phyloP scores from a whole-genome alignment of 2,329 filamentous ascomycete species.

The Helicocarpus griseus region DNA sequence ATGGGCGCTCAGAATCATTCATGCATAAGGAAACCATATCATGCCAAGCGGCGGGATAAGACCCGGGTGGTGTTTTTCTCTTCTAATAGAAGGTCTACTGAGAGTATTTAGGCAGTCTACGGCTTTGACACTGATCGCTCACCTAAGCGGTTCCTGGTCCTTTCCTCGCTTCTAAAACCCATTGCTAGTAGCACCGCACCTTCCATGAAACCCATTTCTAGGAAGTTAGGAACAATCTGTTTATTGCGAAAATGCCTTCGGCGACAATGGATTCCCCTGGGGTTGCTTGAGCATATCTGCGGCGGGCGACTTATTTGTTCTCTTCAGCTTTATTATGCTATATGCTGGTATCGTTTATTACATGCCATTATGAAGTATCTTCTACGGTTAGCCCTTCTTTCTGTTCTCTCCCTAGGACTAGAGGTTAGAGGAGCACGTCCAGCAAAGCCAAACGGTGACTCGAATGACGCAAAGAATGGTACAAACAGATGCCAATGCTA shows the following conservation, averaged over 20 bases:
- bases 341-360: background rate
- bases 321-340: background rate
- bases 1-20: too few relatives aligned
- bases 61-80: too few relatives aligned
- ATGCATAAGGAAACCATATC: too few relatives aligned
- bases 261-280: background rate
- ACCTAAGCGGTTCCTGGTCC: too few relatives aligned
- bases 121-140: too few relatives aligned
- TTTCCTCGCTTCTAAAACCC: background rate
- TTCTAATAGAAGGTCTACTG: too few relatives aligned
- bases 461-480: background rate
- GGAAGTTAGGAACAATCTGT: background rate
- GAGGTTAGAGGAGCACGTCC: background rate
- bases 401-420: background rate
- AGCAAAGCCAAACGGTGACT: background rate
- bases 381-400: background rate
- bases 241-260: background rate
- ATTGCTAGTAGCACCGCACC: background rate
- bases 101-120: too few relatives aligned
- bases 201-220: background rate
- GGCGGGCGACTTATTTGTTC: background rate
- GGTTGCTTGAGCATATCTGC: background rate
- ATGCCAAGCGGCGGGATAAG: too few relatives aligned
- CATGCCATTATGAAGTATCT: background rate
- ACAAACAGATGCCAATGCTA: constrained; percentile 38